A percentile compares a stretch with the other conserved stretches of the same genome.
phyloP scores from a whole-genome alignment of 1,284 basidiomycete species.

The Ganoderma resinaceum region DNA sequence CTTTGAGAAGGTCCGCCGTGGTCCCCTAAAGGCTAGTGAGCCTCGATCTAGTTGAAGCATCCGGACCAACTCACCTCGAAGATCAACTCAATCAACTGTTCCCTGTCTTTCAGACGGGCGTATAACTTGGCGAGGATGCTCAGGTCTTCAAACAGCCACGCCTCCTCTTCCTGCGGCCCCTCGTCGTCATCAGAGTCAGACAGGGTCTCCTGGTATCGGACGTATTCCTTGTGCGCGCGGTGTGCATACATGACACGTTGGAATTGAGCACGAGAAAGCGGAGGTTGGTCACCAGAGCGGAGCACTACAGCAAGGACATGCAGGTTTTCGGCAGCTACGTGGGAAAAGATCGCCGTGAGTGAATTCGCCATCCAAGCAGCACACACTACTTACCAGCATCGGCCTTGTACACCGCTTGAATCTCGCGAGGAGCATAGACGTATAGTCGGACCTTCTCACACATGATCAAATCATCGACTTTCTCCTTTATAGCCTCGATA shows the following conservation, averaged over 20 bases:
- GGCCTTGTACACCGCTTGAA: constrained; percentile 82
- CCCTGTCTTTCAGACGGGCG: constrained; percentile 85
- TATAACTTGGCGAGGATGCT: constrained; percentile 82
- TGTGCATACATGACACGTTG: constrained; percentile 80
- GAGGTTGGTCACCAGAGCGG: constrained; percentile 80
- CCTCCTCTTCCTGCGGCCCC: constrained; percentile 91
- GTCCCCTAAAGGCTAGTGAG: constrained; percentile 66
- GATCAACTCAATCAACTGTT: constrained; percentile 92
- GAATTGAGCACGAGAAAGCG: constrained; percentile 78
- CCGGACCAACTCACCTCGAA: constrained; percentile 76
- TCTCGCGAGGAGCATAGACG: constrained; percentile 87
- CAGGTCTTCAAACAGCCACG: constrained; percentile 94
- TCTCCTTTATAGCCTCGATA: constrained; percentile 85
- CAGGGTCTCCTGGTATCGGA: constrained; percentile 64
- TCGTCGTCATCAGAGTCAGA: constrained; percentile 92
- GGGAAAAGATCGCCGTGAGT: not conserved
- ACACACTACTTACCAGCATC: constrained; percentile 71
- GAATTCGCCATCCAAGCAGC: not conserved
- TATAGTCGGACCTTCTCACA: constrained; percentile 91
- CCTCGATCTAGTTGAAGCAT: not conserved
- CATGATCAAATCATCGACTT: constrained; percentile 87
- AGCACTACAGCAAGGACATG: constrained; percentile 88
- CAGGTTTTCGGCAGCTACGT: constrained; percentile 69
- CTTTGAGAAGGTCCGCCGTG: constrained; percentile 94
- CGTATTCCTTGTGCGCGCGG: constrained; percentile 79